Evolutionary conservation across 1,139 yeast genomes (phyloP).

Genomic region (Sugiyamaella paludigena): DNA sequence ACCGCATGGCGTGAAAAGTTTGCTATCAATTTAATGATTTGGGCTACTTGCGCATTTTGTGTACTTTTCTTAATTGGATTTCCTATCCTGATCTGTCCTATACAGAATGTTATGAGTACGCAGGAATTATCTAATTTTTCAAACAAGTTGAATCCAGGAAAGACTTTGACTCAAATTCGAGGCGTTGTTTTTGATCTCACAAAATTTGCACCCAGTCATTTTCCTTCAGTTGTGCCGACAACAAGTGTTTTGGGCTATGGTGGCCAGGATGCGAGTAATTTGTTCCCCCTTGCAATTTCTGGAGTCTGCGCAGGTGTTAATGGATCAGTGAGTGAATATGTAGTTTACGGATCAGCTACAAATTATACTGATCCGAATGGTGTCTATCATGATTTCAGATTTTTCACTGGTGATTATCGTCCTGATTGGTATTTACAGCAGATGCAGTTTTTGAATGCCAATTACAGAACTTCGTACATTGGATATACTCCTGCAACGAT

Average conservation of each 20-base stretch:
- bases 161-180: conserved; percentile 39
- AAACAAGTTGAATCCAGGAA: conserved; percentile 31
- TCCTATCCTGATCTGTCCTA: conserved; percentile 43
- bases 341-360: conserved; percentile 38
- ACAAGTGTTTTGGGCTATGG: conserved; percentile 38
- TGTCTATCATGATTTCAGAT: conserved; percentile 42
- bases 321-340: conserved; percentile 35
- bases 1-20: conserved; percentile 45
- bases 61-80: conserved; percentile 42
- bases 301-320: conserved; percentile 40
- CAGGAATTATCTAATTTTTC: conserved; percentile 38
- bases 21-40: conserved; percentile 43
- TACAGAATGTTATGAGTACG: conserved; percentile 39
- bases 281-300: conserved; percentile 43
- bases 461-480: conserved; percentile 39
- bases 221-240: conserved; percentile 40
- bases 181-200: conserved; percentile 42
- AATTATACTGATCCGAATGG: conserved; percentile 42
- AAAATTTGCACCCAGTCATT: conserved; percentile 40
- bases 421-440: conserved; percentile 45
- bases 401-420: conserved; percentile 39
- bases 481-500: conserved; percentile 40
- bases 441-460: conserved; percentile 37
- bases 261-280: conserved; percentile 37
- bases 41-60: conserved; percentile 39